Base-by-base conservation (phyloP, 768 basidiomycete genomes). In the Boletus coccyginus region DNA sequence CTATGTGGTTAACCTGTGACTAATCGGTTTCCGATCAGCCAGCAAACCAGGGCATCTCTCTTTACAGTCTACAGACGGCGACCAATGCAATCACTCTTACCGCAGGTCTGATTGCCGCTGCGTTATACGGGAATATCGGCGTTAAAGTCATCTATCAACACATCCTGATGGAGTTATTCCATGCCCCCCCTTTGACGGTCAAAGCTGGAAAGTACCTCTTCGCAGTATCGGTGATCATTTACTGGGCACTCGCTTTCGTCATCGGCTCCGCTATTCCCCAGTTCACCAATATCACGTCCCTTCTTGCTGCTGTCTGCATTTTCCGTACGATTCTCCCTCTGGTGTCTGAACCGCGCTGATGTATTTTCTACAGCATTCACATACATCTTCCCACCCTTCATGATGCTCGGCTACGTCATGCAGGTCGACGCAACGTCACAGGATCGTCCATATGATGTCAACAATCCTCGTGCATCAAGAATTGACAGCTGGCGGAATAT, bases 101-200 rank as follows among this genome's bases (percentile, higher is more conserved):
- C 16, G 78, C 80, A 5, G 80, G 76, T 42, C 73, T 84, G 36
- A 84, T 86, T 44, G 85, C 85, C 1, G 84, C 83, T 16, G 82
- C 82, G 24, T 67, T 86, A 8, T 86, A 86, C 55, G 83, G 83
- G 6, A 86, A 85, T 59, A 84, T 85, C 50, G 83, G 83, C 41
- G 73, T 84, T 60, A 86, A 86, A 74, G 76, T 84, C 29, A 68
- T 81, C 17, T 85, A 84, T 59, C 77, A 80, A 50, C 78, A 77
- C 58, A 66, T 86, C 29, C 60, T 86, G 3, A 77, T 84, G 46
- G 78, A 75, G 17, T 66, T 77, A 63, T 73, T 82, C 63, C 64
- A 73, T 8, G 84, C 83, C 0, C 86, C 85, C 0, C 69, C 70
- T 8, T 66, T 87, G 36, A 78, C 81, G 66, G 70, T 66, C 32